Conservation (phyloP, 257 asterid species). For the Echium plantagineum region DNA sequence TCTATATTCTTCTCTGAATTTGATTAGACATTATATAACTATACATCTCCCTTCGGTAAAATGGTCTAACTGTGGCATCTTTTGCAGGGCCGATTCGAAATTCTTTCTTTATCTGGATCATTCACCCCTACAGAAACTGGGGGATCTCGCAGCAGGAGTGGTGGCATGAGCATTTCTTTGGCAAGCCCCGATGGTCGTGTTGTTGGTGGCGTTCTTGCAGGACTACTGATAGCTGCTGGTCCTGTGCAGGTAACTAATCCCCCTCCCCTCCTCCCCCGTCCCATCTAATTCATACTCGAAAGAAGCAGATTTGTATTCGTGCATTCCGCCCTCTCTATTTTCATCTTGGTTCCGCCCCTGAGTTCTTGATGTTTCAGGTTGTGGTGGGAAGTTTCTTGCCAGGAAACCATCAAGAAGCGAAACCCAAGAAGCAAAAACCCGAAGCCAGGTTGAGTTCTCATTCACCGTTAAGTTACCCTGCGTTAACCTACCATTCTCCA, state of each 20-base stretch:
- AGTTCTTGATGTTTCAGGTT: no score
- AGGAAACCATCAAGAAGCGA: conserved; percentile 38
- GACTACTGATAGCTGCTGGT: conserved; percentile 59
- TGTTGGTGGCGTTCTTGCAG: conserved; percentile 70
- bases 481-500: conserved; percentile 17
- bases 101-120: conserved; percentile 61
- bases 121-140: conserved; percentile 56
- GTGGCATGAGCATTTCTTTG: conserved; percentile 62
- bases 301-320: no score
- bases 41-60: background rate
- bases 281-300: background rate
- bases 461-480: conserved; percentile 20
- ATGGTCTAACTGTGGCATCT: background rate
- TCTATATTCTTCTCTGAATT: background rate
- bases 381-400: conserved; percentile 76
- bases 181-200: conserved; percentile 87
- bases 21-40: background rate
- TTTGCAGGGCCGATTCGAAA: conserved; percentile 57
- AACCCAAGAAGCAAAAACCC: conserved; percentile 54
- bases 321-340: no score
- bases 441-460: conserved; percentile 13
- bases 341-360: no score
- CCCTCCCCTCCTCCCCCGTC: no score
- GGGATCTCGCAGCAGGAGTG: conserved; percentile 45
- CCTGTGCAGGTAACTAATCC: conserved; percentile 47